phyloP scores from a whole-genome alignment of 306 rosid species.

The Vachellia collinsii region DNA sequence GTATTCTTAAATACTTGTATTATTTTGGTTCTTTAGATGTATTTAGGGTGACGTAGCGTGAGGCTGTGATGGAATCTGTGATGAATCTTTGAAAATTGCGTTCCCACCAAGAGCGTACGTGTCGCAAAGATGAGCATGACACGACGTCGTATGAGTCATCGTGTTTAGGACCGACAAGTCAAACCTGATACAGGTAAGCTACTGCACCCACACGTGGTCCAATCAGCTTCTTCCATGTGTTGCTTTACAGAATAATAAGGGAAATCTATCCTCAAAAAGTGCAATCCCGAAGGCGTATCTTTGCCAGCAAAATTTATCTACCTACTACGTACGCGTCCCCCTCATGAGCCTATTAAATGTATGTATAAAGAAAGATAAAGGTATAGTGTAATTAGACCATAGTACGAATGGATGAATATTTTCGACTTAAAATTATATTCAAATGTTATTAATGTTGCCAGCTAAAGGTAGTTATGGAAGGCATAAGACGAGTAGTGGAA shows the following conservation, averaged over 20 bases:
- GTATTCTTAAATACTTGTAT: background rate
- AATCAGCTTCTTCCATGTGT: constrained; percentile 40
- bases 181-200: constrained; percentile 52
- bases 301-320: background rate
- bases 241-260: background rate
- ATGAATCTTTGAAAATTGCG: background rate
- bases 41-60: background rate
- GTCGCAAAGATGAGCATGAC: constrained; percentile 33
- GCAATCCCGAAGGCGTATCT: background rate
- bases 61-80: background rate
- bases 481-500: no score
- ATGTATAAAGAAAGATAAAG: background rate
- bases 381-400: background rate
- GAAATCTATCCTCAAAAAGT: background rate
- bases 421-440: background rate
- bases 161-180: constrained; percentile 25
- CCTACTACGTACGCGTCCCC: background rate
- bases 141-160: constrained; percentile 9
- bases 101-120: constrained; percentile 30
- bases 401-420: background rate
- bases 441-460: no score
- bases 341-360: background rate
- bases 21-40: background rate
- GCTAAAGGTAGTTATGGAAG: no score
- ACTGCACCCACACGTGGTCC: constrained; percentile 53